Base-by-base conservation (phyloP, 2,329 filamentous ascomycete species). In the Nemania abortiva region DNA sequence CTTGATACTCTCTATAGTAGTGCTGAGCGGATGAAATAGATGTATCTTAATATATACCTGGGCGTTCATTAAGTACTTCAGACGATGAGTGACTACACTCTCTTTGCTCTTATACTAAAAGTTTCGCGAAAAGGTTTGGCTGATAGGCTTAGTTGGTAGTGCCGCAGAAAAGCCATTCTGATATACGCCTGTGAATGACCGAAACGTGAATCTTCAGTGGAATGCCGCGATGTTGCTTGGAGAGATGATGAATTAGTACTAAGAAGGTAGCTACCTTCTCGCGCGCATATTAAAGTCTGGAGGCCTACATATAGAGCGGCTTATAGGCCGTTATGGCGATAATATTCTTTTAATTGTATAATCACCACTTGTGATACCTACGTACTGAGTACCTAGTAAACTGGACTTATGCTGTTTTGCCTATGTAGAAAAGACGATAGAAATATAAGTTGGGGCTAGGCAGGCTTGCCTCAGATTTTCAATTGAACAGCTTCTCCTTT, bases 401-500 rank as follows among this genome's bases (percentile, higher is more conserved):
- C 10, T 20, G 22, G n/a, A 24, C 20, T 50, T 50, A 20, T 50
- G n/a, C 47, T 50, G 24, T 50, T 50, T 7, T 42, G 22, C 20
- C 20, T 50, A 24, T 22, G 20, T 20, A 10, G 20, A 13, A 50
- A 27, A 24, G 47, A 24, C 10, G 13, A 53, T 53, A 15, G 4
- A 13, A 22, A 31, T n/a, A 53, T 29, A n/a, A 31, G 24, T 18
- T 29, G 50, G 24, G 18, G 24, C 24, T 29, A n/a, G n/a, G 11
- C 10, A 18, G 39, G 31, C 11, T 47, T 37, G 18, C 34, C 39
- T 54, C 27, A 10, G 18, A 13, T 64, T 64, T 60, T 29, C 39
- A 11, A 60, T 50, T 29, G 57, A 39, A 42, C 31, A 67, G 15
- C 34, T 42, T 42, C 52, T 53, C 54, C 45, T 53, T 53, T 66